phyloP scores from a whole-genome alignment of 2,329 filamentous ascomycete species.

The Cadophora luteo-olivacea region DNA sequence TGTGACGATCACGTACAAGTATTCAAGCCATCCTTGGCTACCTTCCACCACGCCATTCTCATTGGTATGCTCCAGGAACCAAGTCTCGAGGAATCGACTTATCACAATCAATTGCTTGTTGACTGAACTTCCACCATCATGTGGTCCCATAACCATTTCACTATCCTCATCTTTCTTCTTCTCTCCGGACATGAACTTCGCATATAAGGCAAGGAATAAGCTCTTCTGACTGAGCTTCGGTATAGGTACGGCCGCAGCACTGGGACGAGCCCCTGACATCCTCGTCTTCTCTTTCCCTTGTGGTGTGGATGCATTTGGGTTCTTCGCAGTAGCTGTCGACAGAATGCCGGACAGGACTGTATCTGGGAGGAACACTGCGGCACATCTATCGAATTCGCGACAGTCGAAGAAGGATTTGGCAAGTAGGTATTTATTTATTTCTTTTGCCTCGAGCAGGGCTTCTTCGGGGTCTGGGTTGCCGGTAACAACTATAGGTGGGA shows the following conservation, averaged over 20 bases:
- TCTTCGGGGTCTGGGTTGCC: constrained; percentile 73
- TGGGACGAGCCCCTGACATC: constrained; percentile 26
- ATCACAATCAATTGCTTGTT: constrained; percentile 87
- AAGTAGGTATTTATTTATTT: constrained; percentile 83
- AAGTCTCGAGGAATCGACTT: constrained; percentile 77
- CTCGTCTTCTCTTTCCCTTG: constrained; percentile 70
- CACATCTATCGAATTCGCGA: constrained; percentile 91
- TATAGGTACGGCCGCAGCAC: constrained; percentile 43
- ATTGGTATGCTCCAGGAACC: constrained; percentile 72
- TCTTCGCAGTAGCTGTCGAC: constrained; percentile 50
- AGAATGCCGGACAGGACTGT: constrained; percentile 74
- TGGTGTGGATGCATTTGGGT: constrained; percentile 49
- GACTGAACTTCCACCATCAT: constrained; percentile 81
- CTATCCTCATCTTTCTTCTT: constrained; percentile 96
- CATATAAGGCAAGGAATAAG: constrained; percentile 88
- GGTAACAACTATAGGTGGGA: constrained; percentile 57
- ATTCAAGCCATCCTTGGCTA: constrained; percentile 93
- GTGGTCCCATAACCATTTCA: constrained; percentile 95
- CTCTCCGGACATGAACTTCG: constrained; percentile 91
- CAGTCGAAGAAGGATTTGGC: constrained; percentile 96
- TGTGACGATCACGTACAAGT: constrained; percentile 58
- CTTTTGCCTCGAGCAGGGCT: constrained; percentile 76
- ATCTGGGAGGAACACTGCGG: constrained; percentile 85
- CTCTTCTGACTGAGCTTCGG: constrained; percentile 84
- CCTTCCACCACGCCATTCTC: constrained; percentile 64